Base-by-base conservation (phyloP, 306 rosid genomes). In the Acacia acuminata region DNA sequence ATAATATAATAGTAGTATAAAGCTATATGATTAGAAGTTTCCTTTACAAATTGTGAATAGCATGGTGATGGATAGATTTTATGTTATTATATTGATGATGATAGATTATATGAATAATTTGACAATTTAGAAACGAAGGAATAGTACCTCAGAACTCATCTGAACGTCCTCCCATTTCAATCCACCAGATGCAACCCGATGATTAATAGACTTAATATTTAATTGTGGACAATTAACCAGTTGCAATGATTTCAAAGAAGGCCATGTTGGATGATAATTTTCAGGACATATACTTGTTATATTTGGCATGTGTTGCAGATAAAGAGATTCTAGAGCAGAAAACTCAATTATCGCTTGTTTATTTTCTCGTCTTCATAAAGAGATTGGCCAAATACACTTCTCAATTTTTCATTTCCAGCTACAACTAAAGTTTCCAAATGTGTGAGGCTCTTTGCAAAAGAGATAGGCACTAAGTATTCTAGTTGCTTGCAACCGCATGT, bases 221-320 rank as follows among this genome's bases (percentile, higher is more conserved):
- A 65, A 12, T 16, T 5, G 42, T 30, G 20, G 70, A 30, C 42
- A 30, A 12, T 7, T 5, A 0, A 1, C 0, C 7, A 30, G 14
- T 0, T 0, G 0, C 42, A 64, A 14, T 2, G 0, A 0, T 64
- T 15, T 3, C 42, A 65, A 14, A 14, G 22, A 65, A 15, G 22
- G 13, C 22, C 71, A 65, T 8, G n/a, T 15, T 65, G 22, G 44
- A 32, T 32, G 44, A 65, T 32, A 32, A 65, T 65, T 65, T 65
- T 32, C 5, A 13, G 71, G 43, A 34, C n/a, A 65, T 8, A 65
- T 65, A 9, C 22, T 32, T 32, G 16, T 8, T 4, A 32, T 14
- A 16, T 7, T 65, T 32, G 44, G 22, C 71, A 32, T 6, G 5
- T 7, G 0, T 5, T 0, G 0, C 4, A 14, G 3, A 0, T 0